Evolutionary conservation across 2,329 filamentous ascomycete genomes (phyloP), one percentile per base, ranked within the genome.

Genomic region (Ceratocystis huliohia): DNA sequence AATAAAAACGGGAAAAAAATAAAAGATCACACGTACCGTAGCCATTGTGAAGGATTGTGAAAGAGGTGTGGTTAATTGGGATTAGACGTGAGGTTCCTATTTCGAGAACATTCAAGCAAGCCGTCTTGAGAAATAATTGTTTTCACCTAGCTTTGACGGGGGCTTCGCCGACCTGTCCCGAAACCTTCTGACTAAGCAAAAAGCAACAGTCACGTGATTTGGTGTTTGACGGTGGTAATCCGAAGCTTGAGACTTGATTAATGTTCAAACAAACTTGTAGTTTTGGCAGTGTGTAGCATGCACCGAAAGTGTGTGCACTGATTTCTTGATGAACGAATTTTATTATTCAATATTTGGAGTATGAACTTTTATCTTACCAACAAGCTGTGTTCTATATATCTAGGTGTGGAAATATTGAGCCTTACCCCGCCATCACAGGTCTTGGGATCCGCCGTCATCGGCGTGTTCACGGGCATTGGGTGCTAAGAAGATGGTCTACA

Each of bases 1-100:
- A 59, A 17, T 56, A 56, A 25, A 25, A 25, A 48, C 20, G 46
- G 8, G 17, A 17, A 13, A 15, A 53, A n/a, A 5, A 25, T 22
- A 8, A 53, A 28, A 53, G 17, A 59, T 37, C 30, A 20, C 61
- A 86, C 84, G 82, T 84, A 88, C 85, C 81, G 82, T 81, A 77
- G 84, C 84, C 85, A 87, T 87, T 81, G 80, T 86, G 80, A 78
- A 74, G 75, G 74, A 80, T 76, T 76, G 74, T 76, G 48, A 75
- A 75, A 73, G 10, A 41, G 74, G 75, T 76, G 73, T 76, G 73
- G 73, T 74, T 76, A 76, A 78, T 78, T 79, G 76, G 72, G 76
- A 41, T 41, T 77, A 77, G 80, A 78, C 75, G 76, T 78, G 67
- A 68, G 41, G 44, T 64, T 53, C 37, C 67, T 64, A 62, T 66